Evolutionary conservation across 2,329 filamentous ascomycete species (phyloP).

Genomic region (Colletotrichum horii): DNA sequence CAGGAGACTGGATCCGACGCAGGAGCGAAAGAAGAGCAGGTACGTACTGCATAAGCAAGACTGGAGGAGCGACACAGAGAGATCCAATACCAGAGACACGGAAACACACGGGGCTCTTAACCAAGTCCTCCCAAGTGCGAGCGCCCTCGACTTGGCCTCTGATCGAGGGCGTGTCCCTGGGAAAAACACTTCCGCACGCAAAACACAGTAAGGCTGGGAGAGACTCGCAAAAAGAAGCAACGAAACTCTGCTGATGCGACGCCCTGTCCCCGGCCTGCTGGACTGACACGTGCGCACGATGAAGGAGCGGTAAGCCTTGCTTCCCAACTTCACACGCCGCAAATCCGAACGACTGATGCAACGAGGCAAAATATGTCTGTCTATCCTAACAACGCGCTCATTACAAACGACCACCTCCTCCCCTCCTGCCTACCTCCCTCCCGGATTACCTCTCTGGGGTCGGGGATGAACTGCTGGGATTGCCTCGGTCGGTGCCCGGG

Average conservation of each 20-base stretch:
- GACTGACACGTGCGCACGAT: not conserved
- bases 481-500: not conserved
- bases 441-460: not conserved
- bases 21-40: not conserved
- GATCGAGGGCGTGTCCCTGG: not conserved
- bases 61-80: not conserved
- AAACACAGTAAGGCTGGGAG: not conserved
- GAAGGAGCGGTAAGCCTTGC: not conserved
- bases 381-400: not conserved
- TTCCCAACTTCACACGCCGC: not conserved
- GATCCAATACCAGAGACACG: not conserved
- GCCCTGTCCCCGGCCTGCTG: not conserved
- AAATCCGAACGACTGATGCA: too few species aligned
- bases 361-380: not conserved
- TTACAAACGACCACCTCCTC: not conserved
- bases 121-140: not conserved
- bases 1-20: not conserved
- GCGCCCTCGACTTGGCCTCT: not conserved
- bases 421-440: too few species aligned
- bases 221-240: not conserved
- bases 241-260: not conserved
- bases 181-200: not conserved
- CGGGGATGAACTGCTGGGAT: constrained; percentile 12
- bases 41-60: not conserved
- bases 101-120: not conserved